These are phyloP conservation scores for Fomitopsis schrenkii DNA, from an alignment of 1,284 basidiomycete species.

Conservation along the genomic window DNA sequence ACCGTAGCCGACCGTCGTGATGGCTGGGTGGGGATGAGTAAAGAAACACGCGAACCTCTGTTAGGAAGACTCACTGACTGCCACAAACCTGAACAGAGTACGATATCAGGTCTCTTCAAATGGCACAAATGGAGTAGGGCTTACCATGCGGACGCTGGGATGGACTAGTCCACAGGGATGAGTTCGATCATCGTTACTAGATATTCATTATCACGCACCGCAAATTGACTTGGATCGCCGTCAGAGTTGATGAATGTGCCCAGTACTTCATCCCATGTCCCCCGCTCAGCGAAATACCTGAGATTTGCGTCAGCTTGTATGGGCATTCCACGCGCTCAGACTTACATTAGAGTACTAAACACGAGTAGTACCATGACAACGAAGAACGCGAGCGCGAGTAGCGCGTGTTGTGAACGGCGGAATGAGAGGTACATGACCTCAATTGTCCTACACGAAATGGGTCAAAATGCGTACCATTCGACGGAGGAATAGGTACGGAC, in stretches of 20 bases:
- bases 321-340: conserved; percentile 7
- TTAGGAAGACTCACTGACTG: conserved; percentile 48
- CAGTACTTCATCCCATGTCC: conserved; percentile 78
- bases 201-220: conserved; percentile 35
- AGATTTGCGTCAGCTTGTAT: background rate
- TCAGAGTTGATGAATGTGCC: conserved; percentile 81
- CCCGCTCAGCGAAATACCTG: conserved; percentile 85
- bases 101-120: background rate
- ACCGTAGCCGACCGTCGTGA: conserved; percentile 84
- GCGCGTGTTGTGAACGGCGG: conserved; percentile 78
- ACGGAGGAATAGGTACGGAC: conserved; percentile 35
- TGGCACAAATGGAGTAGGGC: conserved; percentile 9
- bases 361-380: conserved; percentile 83
- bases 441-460: conserved; percentile 56
- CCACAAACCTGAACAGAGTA: conserved; percentile 40
- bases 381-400: conserved; percentile 84
- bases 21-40: conserved; percentile 40
- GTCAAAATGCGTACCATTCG: background rate
- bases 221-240: conserved; percentile 76
- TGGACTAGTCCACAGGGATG: conserved; percentile 43
- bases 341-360: conserved; percentile 81
- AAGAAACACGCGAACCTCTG: background rate
- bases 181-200: background rate
- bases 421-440: conserved; percentile 93
- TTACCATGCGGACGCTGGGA: conserved; percentile 75